These are phyloP conservation scores for Excoecaria cochinchinensis DNA, from an alignment of 345 rosid genomes.

Conservation along the genomic window DNA sequence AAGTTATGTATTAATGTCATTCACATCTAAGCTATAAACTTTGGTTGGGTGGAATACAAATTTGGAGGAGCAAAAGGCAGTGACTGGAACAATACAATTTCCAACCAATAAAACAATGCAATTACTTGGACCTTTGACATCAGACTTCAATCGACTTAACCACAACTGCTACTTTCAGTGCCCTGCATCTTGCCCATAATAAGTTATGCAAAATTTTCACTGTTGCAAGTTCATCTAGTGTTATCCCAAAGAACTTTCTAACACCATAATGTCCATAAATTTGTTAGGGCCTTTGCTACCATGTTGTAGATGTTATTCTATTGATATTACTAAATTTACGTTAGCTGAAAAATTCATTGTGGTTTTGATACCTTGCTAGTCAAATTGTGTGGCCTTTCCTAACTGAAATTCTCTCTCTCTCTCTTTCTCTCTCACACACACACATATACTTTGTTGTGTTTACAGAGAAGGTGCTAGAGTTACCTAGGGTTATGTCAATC, in stretches of 20 bases:
- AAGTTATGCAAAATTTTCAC: too few species aligned
- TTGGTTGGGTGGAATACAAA: background rate
- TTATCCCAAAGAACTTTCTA: background rate
- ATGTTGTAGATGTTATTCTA: background rate
- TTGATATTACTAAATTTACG: background rate
- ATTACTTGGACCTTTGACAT: background rate
- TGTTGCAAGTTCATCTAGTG: background rate
- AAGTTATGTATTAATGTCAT: background rate
- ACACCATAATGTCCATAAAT: too few species aligned
- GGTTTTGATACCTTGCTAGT: background rate
- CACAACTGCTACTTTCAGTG: background rate
- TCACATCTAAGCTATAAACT: background rate
- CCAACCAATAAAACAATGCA: background rate
- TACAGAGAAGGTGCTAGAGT: conserved; percentile 94
- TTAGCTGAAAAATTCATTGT: background rate
- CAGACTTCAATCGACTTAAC: background rate
- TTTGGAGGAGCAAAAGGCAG: background rate
- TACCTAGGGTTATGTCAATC: conserved; percentile 84
- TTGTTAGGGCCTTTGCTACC: too few species aligned
- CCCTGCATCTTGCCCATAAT: background rate
- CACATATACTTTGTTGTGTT: conserved; percentile 20
- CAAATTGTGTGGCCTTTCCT: background rate
- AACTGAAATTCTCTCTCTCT: too few species aligned
- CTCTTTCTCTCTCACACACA: too few species aligned
- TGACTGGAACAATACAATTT: background rate